These are phyloP conservation scores for Aspergillus alliaceus DNA, from an alignment of 2,329 filamentous ascomycete species.

Conservation along the genomic window DNA sequence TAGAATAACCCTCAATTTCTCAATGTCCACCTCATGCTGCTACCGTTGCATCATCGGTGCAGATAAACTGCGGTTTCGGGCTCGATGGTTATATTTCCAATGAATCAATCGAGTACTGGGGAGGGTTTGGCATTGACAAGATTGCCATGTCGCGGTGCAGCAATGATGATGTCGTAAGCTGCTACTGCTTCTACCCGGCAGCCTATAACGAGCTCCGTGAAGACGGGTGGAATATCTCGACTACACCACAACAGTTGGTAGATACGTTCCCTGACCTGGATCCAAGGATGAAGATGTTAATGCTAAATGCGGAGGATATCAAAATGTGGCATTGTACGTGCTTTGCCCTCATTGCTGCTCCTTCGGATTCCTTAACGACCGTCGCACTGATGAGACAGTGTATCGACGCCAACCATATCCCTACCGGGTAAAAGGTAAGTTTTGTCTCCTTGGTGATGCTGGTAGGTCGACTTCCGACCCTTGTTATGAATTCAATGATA, in stretches of 20 bases:
- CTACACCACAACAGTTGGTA: conserved; percentile 22
- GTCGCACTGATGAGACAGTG: conserved; percentile 10
- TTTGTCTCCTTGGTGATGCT: conserved; percentile 31
- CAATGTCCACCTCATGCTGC: conserved; percentile 39
- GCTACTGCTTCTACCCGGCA: conserved; percentile 41
- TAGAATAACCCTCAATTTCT: conserved; percentile 33
- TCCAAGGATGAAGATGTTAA: conserved; percentile 19
- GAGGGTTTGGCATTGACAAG: conserved; percentile 41
- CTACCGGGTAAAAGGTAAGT: conserved; percentile 29
- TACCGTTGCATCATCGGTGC: conserved; percentile 27
- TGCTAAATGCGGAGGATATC: conserved; percentile 26
- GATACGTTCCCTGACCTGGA: conserved; percentile 24
- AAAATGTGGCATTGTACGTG: conserved; percentile 26
- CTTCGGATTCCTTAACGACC: too few species aligned
- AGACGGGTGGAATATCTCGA: conserved; percentile 25
- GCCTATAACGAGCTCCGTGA: conserved; percentile 21
- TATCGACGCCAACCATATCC: conserved; percentile 29
- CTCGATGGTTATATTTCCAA: conserved; percentile 36
- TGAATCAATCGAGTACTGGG: conserved; percentile 31
- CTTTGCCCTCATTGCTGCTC: neutral
- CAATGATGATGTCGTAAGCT: conserved; percentile 38
- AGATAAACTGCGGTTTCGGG: conserved; percentile 23
- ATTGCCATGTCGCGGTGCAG: conserved; percentile 43
- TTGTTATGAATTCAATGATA: neutral
- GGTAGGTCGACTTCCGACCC: conserved; percentile 8